phyloP scores from a whole-genome alignment of 106 monocot genomes.

The Dioscorea alata region DNA sequence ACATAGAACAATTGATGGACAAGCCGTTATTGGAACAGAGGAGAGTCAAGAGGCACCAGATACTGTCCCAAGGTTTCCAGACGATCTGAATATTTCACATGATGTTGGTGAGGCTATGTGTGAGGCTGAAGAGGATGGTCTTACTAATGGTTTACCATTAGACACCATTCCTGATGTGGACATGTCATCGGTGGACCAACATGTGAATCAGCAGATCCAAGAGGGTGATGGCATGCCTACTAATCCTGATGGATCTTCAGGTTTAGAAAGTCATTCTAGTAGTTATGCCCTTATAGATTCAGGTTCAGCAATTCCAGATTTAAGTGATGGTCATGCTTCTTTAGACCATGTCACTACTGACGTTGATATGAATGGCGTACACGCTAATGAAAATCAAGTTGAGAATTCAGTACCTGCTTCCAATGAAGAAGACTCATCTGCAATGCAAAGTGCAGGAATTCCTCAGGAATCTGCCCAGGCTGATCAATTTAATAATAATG shows the following conservation, averaged over 20 bases:
- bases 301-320: slow-evolving; percentile 26
- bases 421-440: slow-evolving; percentile 19
- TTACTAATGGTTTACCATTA: slow-evolving; percentile 1
- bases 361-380: slow-evolving; percentile 31
- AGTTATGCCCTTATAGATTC: slow-evolving; percentile 44
- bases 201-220: slow-evolving; percentile 25
- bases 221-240: slow-evolving; percentile 22
- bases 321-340: slow-evolving; percentile 42
- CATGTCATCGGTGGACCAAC: slow-evolving; percentile 3
- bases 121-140: slow-evolving; percentile 2
- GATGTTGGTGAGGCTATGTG: slow-evolving; percentile 13
- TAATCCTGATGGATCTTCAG: slow-evolving; percentile 8
- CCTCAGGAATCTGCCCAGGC: slow-evolving; percentile 23
- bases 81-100: slow-evolving; percentile 15
- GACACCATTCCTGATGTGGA: slow-evolving; percentile 20
- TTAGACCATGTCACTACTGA: slow-evolving; percentile 16
- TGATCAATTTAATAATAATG: slow-evolving; percentile 29
- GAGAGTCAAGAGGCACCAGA: slow-evolving; percentile 16
- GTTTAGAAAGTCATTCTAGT: slow-evolving; percentile 36
- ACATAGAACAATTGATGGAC: slow-evolving; percentile 13
- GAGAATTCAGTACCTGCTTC: slow-evolving; percentile 16
- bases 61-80: slow-evolving; percentile 11
- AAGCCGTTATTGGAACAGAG: slow-evolving; percentile 13
- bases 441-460: slow-evolving; percentile 10
- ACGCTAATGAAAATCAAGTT: slow-evolving; percentile 20